These are phyloP conservation scores for Saturnispora saitoi DNA, from an alignment of 805 yeast genomes.

Conservation along the genomic window DNA sequence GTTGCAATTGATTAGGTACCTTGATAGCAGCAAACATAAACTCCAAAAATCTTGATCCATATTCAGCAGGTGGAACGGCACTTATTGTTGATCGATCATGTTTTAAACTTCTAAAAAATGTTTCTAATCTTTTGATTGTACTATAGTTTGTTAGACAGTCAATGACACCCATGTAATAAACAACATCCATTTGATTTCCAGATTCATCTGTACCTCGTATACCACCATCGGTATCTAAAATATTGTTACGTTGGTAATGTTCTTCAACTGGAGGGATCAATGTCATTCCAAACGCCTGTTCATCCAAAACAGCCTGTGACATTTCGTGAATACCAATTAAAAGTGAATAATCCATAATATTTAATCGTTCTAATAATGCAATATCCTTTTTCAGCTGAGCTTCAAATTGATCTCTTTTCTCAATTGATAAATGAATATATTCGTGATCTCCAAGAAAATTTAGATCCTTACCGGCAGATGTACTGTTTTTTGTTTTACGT, in stretches of 20 bases:
- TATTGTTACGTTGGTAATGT: constrained; percentile 12
- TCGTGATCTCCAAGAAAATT: constrained; percentile 73
- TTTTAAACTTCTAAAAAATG: constrained; percentile 69
- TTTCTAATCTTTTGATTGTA: constrained; percentile 67
- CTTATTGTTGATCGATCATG: constrained; percentile 65
- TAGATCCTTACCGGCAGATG: constrained; percentile 67
- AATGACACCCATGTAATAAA: constrained; percentile 88
- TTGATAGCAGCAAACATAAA: constrained; percentile 39
- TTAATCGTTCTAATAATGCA: constrained; percentile 55
- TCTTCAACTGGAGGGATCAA: constrained; percentile 20
- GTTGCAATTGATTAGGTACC: constrained; percentile 7
- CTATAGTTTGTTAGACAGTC: constrained; percentile 86
- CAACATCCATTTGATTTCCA: constrained; percentile 51
- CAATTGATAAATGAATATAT: constrained; percentile 67
- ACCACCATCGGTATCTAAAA: constrained; percentile 57
- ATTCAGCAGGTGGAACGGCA: constrained; percentile 85
- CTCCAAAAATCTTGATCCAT: constrained; percentile 74
- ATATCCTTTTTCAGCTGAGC: constrained; percentile 74
- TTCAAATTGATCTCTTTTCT: constrained; percentile 49
- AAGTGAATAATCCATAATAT: constrained; percentile 93
- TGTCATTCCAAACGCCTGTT: constrained; percentile 19
- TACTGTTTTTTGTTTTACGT: constrained; percentile 39
- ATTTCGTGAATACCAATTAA: constrained; percentile 82
- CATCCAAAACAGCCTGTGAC: constrained; percentile 36
- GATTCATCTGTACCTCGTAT: constrained; percentile 60